phyloP scores from a whole-genome alignment of 768 basidiomycete genomes.

The Podaxis carcinomalis region DNA sequence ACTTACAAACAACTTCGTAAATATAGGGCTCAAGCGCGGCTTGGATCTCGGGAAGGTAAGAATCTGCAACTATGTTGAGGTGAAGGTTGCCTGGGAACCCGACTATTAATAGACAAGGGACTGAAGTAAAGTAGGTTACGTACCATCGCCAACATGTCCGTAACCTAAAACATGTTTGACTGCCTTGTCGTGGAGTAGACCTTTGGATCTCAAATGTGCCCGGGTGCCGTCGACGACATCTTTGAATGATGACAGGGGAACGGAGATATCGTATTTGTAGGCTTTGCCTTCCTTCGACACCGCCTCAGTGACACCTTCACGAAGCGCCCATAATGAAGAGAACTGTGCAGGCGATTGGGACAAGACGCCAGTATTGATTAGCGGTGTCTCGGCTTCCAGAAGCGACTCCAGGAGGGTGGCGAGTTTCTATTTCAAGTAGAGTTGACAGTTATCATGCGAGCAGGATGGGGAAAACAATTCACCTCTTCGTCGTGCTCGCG shows the following conservation, averaged over 20 bases:
- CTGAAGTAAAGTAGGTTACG: constrained; percentile 20
- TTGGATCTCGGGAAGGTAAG: constrained; percentile 81
- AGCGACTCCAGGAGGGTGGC: constrained; percentile 72
- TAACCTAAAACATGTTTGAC: constrained; percentile 89
- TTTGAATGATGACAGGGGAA: constrained; percentile 85
- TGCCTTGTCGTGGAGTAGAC: constrained; percentile 63
- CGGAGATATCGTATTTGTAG: constrained; percentile 96
- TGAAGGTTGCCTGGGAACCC: constrained; percentile 77
- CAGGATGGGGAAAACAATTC: constrained; percentile 8
- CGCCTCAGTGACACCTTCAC: constrained; percentile 91
- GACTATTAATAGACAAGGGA: background rate
- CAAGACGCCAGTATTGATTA: constrained; percentile 87
- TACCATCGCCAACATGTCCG: constrained; percentile 96
- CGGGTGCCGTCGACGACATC: constrained; percentile 78
- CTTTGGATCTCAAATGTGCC: constrained; percentile 64
- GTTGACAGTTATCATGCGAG: background rate
- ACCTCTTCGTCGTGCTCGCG: constrained; percentile 94
- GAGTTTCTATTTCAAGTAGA: constrained; percentile 66
- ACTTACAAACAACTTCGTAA: constrained; percentile 58
- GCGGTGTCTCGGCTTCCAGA: constrained; percentile 63
- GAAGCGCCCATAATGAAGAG: constrained; percentile 83
- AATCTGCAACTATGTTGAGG: constrained; percentile 81
- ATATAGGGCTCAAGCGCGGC: constrained; percentile 91
- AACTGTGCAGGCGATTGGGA: constrained; percentile 91
- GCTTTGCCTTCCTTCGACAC: constrained; percentile 90